Base-by-base conservation (phyloP, 169 alveolate species). In the Plasmodium cynomolgi region DNA sequence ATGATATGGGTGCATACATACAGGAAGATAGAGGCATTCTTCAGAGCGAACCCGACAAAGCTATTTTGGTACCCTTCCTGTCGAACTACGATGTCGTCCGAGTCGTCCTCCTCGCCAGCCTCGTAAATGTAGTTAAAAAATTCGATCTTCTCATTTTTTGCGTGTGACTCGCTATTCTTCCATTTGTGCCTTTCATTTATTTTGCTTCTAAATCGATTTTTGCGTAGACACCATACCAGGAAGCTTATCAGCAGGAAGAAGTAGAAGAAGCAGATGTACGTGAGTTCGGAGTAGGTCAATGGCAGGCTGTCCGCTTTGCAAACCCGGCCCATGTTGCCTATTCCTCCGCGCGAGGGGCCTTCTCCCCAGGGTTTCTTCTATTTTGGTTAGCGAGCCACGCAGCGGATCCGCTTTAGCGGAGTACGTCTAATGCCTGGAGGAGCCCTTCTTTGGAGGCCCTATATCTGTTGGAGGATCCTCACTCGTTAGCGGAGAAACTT, bases 1-100 rank as follows among this genome's bases (percentile, higher is more conserved):
- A 92, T 91, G 15, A 95, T 71, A 88, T 96, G 98, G 41, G 94
- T 90, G 17, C 71, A 62, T 29, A 88, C 20, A 29, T 88, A 88
- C 0, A 68, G 83, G 26, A 88, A 17, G 9, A 88, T 88, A 44
- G 94, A 77, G 7, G 75, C 54, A 79, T 88, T 88, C 37, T 80
- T 88, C 73, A 88, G 50, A 3, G 75, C 26, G 29, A 77, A 88
- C 1, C 94, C 94, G 20, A 79, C 34, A 26, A 41, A 29, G 34
- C 79, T 79, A 80, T 54, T 79, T 88, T 77, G 62, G 73, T 88
- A 88, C 50, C 94, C 94, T 79, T 88, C 91, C 77, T 88, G 94
- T 80, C 90, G 68, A 23, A 88, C 84, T 9, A 88, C 72, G 15
- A 88, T 71, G 47, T 88, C 94, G 9, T 88, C 83, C 0, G 82